phyloP scores from a whole-genome alignment of 2,329 filamentous ascomycete genomes.

The Leptodontidium sp. region DNA sequence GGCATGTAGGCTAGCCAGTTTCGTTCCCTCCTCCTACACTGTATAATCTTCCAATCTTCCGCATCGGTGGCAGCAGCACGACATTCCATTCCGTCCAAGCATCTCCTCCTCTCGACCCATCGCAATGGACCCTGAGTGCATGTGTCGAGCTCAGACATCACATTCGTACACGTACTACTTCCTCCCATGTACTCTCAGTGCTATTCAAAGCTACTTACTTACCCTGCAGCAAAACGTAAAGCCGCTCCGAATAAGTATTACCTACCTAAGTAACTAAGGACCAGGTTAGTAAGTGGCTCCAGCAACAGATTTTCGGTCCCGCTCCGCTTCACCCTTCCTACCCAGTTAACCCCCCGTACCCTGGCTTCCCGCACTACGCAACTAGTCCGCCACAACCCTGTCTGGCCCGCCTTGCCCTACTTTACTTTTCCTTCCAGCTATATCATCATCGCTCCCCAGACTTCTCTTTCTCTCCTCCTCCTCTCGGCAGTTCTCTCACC shows the following conservation, averaged over 20 bases:
- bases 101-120: constrained; percentile 9
- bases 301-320: background rate
- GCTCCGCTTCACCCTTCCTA: constrained; percentile 11
- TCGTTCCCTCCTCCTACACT: no score
- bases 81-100: background rate
- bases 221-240: background rate
- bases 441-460: background rate
- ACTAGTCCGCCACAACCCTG: constrained; percentile 12
- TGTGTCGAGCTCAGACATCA: constrained; percentile 8
- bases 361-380: constrained; percentile 18
- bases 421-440: background rate
- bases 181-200: background rate
- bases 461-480: background rate
- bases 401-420: background rate
- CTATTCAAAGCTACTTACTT: background rate
- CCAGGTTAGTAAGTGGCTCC: background rate
- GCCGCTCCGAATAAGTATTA: background rate
- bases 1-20: no score
- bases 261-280: no score
- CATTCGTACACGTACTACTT: background rate
- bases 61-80: background rate
- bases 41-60: no score
- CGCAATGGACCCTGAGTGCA: constrained; percentile 2
- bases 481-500: background rate
- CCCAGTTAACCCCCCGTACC: background rate